Base-by-base conservation (phyloP, 257 asterid species). In the Ilex aquifolium region DNA sequence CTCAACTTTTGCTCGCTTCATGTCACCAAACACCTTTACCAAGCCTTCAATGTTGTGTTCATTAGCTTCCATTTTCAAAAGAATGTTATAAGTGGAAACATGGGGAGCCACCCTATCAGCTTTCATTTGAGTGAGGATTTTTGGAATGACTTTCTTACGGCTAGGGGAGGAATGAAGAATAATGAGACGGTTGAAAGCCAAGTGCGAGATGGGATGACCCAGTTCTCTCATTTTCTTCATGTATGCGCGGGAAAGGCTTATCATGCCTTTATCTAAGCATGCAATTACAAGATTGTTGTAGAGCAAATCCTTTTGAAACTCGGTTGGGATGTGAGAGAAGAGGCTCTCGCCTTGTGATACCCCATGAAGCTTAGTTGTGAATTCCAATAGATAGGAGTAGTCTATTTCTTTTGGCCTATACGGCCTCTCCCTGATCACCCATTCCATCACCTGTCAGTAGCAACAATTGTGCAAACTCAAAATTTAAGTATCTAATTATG, bases 341-440 rank as follows among this genome's bases (percentile, higher is more conserved):
- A 91, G 88, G 57, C 80, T 60, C 79, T 86, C 97, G 7, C 88
- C 95, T 44, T 80, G 81, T 56, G 86, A 62, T 44, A 85, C 77
- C 29, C 97, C 98, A 63, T 91, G 98, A 74, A 81, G 81, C 88
- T 84, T 88, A 63, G 82, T 76, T 32, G 98, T 91, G 72, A 88
- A 91, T 65, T 91, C 98, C 46, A 91, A 52, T 63, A 91, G 81
- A 74, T 76, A 80, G 46, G 95, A 83, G 80, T 88, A 91, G 64
- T 91, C 96, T 9, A 88, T 83, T 76, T 86, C 96, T 68, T 71
- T 82, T 31, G 86, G 87, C 81, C 17, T 80, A 73, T 86, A 88
- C 0, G 98, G 98, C 77, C 79, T 86, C 88, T 91, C 98, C 84
- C 97, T 83, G 61, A 88, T 83, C 60, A 91, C 89, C 98, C 98